These are phyloP conservation scores for Trichoderma sp. DNA, from an alignment of 2,329 filamentous ascomycete genomes.

Conservation along the genomic window DNA sequence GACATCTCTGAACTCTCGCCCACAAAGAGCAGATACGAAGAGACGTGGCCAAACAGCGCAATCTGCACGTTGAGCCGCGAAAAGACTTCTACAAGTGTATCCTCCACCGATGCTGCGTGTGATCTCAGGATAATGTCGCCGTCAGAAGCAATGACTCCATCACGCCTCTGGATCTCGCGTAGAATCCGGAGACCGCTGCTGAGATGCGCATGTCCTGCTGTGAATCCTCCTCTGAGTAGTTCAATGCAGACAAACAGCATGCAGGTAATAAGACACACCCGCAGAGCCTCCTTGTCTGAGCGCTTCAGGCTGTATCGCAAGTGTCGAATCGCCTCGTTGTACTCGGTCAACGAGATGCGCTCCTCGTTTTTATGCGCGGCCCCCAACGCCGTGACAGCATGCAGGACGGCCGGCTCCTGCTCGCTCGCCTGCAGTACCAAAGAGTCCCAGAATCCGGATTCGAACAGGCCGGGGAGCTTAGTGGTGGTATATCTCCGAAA, in stretches of 20 bases:
- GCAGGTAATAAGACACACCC: constrained; percentile 46
- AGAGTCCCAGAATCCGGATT: constrained; percentile 44
- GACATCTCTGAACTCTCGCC: constrained; percentile 24
- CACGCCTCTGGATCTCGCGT: constrained; percentile 28
- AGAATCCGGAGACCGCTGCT: constrained; percentile 39
- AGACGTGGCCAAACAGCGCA: constrained; percentile 37
- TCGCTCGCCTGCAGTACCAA: constrained; percentile 44
- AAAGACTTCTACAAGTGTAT: constrained; percentile 34
- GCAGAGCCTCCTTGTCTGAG: constrained; percentile 36
- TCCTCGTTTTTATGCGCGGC: constrained; percentile 38
- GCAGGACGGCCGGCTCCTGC: constrained; percentile 45
- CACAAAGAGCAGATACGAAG: constrained; percentile 24
- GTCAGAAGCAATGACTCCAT: constrained; percentile 9
- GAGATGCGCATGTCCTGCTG: constrained; percentile 37
- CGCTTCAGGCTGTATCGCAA: constrained; percentile 37
- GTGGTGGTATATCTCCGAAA: constrained; percentile 31
- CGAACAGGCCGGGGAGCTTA: constrained; percentile 43
- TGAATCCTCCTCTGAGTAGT: constrained; percentile 41
- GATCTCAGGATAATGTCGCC: constrained; percentile 27
- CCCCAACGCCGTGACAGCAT: constrained; percentile 47
- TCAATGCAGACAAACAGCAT: constrained; percentile 47
- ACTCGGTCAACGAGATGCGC: constrained; percentile 40
- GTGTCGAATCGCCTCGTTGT: constrained; percentile 44
- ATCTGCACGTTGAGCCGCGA: constrained; percentile 37
- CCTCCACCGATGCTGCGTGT: constrained; percentile 25